Base-by-base conservation (phyloP, 805 yeast genomes). In the Wickerhamiella bombiphila region DNA sequence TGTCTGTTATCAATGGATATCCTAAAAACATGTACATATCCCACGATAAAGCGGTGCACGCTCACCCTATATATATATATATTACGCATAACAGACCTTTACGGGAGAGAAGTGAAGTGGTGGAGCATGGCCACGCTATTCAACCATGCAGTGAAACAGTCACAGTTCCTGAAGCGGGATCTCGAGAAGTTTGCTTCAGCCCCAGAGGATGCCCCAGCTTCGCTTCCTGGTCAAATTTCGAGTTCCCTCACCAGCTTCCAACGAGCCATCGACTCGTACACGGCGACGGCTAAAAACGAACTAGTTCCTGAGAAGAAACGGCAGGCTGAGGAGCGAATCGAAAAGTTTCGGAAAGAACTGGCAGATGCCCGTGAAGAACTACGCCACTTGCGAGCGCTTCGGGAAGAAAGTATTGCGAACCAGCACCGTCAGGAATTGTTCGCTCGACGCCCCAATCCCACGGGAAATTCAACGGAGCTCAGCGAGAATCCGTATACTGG, bases 101-200 rank as follows among this genome's bases (percentile, higher is more conserved):
- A n/a, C n/a, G n/a, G n/a, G n/a, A n/a, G n/a, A 15, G 7, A n/a
- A 30, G 18, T 13, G 21, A 30, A 22, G 14, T 22, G 19, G 13
- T 19, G 8, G 19, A 21, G 35, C 18, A 50, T 50, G 97, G 86
- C 85, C 60, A 76, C 94, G 20, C 65, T 86, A 37, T 83, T 78
- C 61, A 88, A 82, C 60, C 93, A 82, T 57, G 95, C 94, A 6
- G 66, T 80, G 38, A 83, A 82, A 57, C 95, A 86, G 58, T 72
- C 83, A 22, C 81, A 73, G 49, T 66, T 75, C 20, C 60, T 88
- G 37, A 70, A 74, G 41, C 70, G 70, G 43, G 95, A 85, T 49
- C 59, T 88, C 35, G 64, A 69, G 15, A 58, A 63, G 37, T 76
- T 88, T 46, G 53, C 59, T 2, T 61, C 66, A 33, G 72, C 77